These are phyloP conservation scores for Isoetes taiwanensis DNA, from an alignment of 75 land plant genomes.

Conservation along the genomic window DNA sequence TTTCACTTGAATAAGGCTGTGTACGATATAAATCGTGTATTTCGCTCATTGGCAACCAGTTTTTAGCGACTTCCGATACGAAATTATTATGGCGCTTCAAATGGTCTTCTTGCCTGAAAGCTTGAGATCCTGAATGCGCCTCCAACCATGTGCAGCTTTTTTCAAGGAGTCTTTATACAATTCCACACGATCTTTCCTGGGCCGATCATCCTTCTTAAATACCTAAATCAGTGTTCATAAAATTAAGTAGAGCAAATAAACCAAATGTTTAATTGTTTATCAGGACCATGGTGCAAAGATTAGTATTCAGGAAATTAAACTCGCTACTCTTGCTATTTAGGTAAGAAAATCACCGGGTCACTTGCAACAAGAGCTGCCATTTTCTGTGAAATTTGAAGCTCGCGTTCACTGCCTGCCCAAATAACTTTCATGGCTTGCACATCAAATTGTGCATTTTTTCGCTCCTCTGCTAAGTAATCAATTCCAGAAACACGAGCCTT, in stretches of 20 bases:
- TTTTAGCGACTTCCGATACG: too few species aligned
- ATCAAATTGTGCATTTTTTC: conserved; percentile 60
- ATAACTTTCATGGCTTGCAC: conserved; percentile 63
- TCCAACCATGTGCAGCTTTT: conserved; percentile 93
- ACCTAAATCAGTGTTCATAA: too few species aligned
- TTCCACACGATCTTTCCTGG: conserved; percentile 49
- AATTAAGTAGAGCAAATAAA: too few species aligned
- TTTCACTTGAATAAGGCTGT: too few species aligned
- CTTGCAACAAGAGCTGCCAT: conserved; percentile 60
- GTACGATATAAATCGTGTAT: too few species aligned
- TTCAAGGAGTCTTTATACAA: conserved; percentile 61
- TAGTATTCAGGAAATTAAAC: too few species aligned
- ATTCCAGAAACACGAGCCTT: too few species aligned
- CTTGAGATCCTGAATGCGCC: conserved; percentile 48
- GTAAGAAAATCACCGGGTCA: conserved; percentile 63
- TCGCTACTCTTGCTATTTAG: too few species aligned
- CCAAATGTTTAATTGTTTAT: too few species aligned
- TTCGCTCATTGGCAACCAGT: too few species aligned
- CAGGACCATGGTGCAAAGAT: too few species aligned
- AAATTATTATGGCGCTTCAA: too few species aligned
- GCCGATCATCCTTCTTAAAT: conserved; percentile 65
- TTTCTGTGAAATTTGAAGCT: conserved; percentile 37
- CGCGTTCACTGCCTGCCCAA: conserved; percentile 68
- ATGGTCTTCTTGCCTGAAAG: conserved; percentile 70
- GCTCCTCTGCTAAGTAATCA: conserved; percentile 42